Evolutionary conservation across 2,329 filamentous ascomycete genomes (phyloP), one percentile per base, ranked within the genome.

Genomic region (Penicillium sp.): DNA sequence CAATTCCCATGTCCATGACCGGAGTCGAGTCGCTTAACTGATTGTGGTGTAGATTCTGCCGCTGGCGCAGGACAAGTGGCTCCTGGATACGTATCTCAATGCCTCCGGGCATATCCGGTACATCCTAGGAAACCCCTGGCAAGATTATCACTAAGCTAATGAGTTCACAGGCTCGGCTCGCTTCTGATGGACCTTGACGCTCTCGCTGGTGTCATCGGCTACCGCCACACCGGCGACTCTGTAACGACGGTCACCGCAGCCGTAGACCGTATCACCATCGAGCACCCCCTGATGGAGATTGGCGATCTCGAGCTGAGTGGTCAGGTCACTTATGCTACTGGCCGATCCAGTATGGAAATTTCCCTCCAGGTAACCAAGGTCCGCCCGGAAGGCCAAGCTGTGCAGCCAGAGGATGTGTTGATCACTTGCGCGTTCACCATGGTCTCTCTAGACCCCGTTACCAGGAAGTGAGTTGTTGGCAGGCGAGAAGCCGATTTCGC

Each of bases 111-210:
- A 87, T 52, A 84, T 90, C 51, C 75, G 82, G 74, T 78, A 29
- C 7, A 6, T 11, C 25, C 11, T 6, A 27, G 5, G 6, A 27
- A 27, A n/a, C 25, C 5, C 4, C 11, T 27, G 14, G 25, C 5
- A 27, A 4, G 25, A 35, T 5, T 4, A 7, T 31, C 9, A 33
- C 10, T 19, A 17, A 16, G 20, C 19, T 21, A 30, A 46, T 6
- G 57, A 46, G 7, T 49, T n/a, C n/a, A 21, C 69, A 81, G 72
- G 37, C 72, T 89, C 6, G 86, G 86, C 0, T 81, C 84, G 0
- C 69, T 90, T 11, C 79, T 90, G 46, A 89, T 89, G 84, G 86
- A 90, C 48, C 74, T 90, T 2, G 86, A 90, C 64, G 86, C 86
- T 0, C 67, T 90, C 6, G 84, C 84, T 1, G 86, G 86, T 7